Evolutionary conservation across 2,329 filamentous ascomycete genomes (phyloP), one percentile per base, ranked within the genome.

Genomic region (Coniochaeta sp.): DNA sequence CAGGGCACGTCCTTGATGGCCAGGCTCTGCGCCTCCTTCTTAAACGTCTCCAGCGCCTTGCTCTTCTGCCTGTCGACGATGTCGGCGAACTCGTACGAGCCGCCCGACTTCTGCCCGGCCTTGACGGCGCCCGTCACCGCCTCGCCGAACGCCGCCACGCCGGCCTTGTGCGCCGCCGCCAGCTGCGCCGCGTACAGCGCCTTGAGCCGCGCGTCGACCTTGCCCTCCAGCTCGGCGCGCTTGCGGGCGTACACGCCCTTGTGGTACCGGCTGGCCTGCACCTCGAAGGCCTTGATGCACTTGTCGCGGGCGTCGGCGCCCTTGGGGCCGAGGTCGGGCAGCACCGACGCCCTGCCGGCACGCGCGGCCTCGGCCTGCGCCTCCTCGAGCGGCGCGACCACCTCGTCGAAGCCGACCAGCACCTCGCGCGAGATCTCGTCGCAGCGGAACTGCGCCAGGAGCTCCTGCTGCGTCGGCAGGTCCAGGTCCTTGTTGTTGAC

Each of bases 401-500:
- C 80, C 58, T 87, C 81, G 68, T 99, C 95, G 67, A 99, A 99
- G 2, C 80, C 82, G 47, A 92, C 76, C 60, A 96, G 80, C 14
- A 96, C 95, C 71, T 97, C 93, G 64, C 93, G 84, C 42, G 92
- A 85, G 61, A 99, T 99, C 75, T 99, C 95, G 72, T 99, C 95
- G 73, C 95, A 99, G 65, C 95, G 87, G 78, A 98, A 99, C 73
- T 99, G 95, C 12, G 95, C 95, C 58, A 99, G 82, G 54, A 99
- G 82, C 73, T 99, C 95, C 75, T 99, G 95, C 72, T 99, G 95
- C 0, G 95, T 98, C 3, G 95, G 95, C 61, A 99, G 76, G 74
- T 99, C 95, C 59, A 99, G 81, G 70, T 99, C 95, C 75, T 99
- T 99, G 81, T 99, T 99, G 79, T 93, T 90, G 68, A 96, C 93